Conservation (phyloP, 2,329 filamentous ascomycete species). For the Fusarium pseudonygamai region DNA sequence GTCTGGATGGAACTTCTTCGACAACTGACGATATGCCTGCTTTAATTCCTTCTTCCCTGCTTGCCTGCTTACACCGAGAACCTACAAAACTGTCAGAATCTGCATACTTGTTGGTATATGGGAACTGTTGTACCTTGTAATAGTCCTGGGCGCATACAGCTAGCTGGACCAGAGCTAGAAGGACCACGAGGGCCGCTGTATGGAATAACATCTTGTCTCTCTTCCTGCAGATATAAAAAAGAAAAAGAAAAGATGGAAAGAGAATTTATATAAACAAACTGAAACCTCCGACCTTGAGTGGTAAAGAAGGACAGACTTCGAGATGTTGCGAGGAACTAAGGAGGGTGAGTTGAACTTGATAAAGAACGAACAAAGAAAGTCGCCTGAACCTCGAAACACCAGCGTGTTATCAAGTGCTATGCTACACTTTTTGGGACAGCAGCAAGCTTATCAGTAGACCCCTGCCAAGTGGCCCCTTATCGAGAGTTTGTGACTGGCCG, state of each 20-base stretch:
- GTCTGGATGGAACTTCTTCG: constrained; percentile 96
- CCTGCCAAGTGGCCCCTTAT: constrained; percentile 37
- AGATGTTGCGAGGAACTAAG: constrained; percentile 9
- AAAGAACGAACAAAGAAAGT: constrained; percentile 24
- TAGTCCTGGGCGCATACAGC: constrained; percentile 74
- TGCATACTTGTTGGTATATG: background rate
- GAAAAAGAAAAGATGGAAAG: background rate
- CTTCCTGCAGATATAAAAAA: constrained; percentile 25
- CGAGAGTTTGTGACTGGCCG: constrained; percentile 31
- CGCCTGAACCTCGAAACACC: constrained; percentile 39
- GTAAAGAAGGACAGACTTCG: background rate
- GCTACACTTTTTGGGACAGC: constrained; percentile 27
- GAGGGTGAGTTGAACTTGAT: background rate
- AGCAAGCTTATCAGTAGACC: constrained; percentile 29
- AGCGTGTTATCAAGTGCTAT: constrained; percentile 50
- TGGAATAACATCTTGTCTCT: constrained; percentile 60
- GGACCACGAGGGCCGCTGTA: constrained; percentile 59
- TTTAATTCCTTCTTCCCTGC: constrained; percentile 92
- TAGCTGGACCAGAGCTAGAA: constrained; percentile 64
- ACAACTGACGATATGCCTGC: constrained; percentile 88
- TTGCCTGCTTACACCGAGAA: constrained; percentile 81
- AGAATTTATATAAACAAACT: background rate
- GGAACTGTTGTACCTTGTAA: constrained; percentile 70
- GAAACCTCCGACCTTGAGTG: constrained; percentile 2
- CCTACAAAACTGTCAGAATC: constrained; percentile 53